These are phyloP conservation scores for Naganishia friedmannii DNA, from an alignment of 768 basidiomycete species.

Conservation along the genomic window DNA sequence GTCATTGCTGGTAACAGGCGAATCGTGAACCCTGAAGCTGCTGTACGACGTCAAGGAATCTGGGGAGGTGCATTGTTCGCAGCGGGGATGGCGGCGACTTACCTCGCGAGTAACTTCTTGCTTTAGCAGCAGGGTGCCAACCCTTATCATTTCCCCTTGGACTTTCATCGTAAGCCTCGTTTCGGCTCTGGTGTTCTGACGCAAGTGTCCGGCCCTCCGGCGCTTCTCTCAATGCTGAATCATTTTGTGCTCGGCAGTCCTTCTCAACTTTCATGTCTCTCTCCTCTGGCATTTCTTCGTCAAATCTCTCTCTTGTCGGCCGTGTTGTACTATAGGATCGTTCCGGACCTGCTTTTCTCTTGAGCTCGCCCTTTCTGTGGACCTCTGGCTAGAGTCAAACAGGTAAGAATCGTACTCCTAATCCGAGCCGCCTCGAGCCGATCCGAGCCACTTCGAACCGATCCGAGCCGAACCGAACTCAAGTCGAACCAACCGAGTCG, in stretches of 20 bases:
- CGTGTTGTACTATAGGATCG: background rate
- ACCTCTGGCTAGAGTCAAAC: background rate
- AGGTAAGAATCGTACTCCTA: background rate
- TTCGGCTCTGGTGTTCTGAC: background rate
- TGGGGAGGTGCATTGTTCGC: conserved; percentile 22
- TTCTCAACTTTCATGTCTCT: background rate
- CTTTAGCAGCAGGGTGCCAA: background rate
- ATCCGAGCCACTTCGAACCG: background rate
- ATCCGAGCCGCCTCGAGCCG: background rate
- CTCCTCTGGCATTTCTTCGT: background rate
- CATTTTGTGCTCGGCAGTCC: background rate
- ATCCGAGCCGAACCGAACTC: background rate
- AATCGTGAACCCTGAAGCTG: conserved; percentile 28
- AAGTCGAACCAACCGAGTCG: background rate
- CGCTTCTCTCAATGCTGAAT: conserved; percentile 15
- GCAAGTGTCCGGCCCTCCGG: conserved; percentile 18
- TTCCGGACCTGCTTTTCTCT: background rate
- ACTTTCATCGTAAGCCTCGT: background rate
- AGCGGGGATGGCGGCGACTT: conserved; percentile 23
- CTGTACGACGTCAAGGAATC: conserved; percentile 8
- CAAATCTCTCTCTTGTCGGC: background rate
- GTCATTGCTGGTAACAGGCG: conserved; percentile 26
- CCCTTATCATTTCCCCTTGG: background rate
- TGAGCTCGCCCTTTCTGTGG: background rate
- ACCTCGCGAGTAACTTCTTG: conserved; percentile 22